Evolutionary conservation across 495 filamentous ascomycete genomes (phyloP).

Genomic region (Annulohypoxylon maeteangense): DNA sequence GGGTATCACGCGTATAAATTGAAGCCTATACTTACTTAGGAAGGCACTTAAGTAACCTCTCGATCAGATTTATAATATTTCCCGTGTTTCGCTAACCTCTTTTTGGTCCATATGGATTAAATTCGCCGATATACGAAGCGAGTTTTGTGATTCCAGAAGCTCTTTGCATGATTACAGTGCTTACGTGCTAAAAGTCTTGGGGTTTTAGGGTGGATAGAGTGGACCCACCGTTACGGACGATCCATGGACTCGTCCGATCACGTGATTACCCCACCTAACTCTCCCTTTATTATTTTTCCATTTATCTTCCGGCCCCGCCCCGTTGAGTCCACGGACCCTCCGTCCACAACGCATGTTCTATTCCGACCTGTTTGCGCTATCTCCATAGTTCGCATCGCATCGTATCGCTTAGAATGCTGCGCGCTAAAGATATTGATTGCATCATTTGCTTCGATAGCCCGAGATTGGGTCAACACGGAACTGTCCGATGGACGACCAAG

Average conservation of each 20-base stretch:
- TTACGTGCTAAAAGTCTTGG: neutral
- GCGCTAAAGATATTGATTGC: neutral
- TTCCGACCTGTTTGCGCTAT: neutral
- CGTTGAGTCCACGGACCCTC: constrained; percentile 3
- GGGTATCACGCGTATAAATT: too few relatives aligned
- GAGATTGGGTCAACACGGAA: neutral
- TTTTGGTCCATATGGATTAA: neutral
- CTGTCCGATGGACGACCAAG: neutral
- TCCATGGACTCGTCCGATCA: neutral
- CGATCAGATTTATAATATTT: neutral
- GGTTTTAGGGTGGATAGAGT: neutral
- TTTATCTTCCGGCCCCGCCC: neutral
- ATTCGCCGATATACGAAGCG: neutral
- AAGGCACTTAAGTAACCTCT: neutral
- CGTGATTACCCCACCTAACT: neutral
- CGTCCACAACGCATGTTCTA: neutral
- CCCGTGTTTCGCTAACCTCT: neutral
- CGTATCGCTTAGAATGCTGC: neutral
- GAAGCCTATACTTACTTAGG: neutral
- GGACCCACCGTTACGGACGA: neutral
- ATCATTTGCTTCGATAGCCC: neutral
- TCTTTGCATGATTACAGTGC: neutral
- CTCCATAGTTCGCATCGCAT: neutral
- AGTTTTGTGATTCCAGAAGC: neutral
- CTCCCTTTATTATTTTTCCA: neutral